Percentiles rank a stretch among this genome's conserved stretches.
phyloP scores from a whole-genome alignment of 441 rosid species.

The Sinapis alba region DNA sequence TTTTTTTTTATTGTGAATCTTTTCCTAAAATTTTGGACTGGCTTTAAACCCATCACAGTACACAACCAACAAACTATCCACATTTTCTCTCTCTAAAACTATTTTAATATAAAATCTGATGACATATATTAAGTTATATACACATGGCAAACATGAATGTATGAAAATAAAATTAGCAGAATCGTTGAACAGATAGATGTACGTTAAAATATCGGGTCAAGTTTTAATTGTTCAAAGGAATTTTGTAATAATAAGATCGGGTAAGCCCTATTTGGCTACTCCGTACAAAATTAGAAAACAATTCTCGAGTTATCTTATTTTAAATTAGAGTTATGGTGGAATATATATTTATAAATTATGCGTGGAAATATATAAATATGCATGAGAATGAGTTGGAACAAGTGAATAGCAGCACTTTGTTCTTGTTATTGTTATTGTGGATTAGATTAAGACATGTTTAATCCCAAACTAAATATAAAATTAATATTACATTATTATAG shows the following conservation, averaged over 20 bases:
- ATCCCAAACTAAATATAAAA: too few relatives aligned
- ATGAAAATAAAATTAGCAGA: not conserved
- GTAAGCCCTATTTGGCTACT: too few relatives aligned
- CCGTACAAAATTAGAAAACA: too few relatives aligned
- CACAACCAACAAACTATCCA: not conserved
- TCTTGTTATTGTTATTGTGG: conserved; percentile 31
- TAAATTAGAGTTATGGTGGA: not conserved
- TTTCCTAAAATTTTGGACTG: too few relatives aligned
- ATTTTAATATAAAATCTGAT: not conserved
- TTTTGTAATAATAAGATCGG: too few relatives aligned
- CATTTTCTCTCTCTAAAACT: not conserved
- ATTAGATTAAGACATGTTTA: too few relatives aligned
- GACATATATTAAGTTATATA: not conserved
- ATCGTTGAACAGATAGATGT: too few relatives aligned
- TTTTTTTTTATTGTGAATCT: too few relatives aligned
- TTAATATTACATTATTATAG: too few relatives aligned
- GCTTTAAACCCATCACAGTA: not conserved
- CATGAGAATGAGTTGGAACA: conserved; percentile 40
- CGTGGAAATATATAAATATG: not conserved
- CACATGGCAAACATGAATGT: not conserved
- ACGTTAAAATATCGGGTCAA: too few relatives aligned
- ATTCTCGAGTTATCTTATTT: too few relatives aligned
- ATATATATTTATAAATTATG: not conserved
- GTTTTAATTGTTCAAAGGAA: too few relatives aligned
- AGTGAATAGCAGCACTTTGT: conserved; percentile 37